Conservation (phyloP, 345 rosid species). For the Lenwebbia sp. region DNA sequence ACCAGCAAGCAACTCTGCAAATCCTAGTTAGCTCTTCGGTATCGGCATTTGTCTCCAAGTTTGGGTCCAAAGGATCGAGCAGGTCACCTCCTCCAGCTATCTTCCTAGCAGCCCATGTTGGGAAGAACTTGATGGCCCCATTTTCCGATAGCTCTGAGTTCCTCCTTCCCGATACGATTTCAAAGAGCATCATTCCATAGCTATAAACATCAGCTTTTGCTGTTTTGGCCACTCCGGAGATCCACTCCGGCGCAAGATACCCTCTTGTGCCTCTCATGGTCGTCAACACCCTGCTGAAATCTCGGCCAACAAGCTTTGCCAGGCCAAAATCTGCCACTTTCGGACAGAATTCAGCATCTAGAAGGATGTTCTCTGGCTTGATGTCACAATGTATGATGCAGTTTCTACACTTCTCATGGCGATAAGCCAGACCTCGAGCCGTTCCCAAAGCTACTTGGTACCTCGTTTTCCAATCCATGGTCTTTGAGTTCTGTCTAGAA, state of each 20-base stretch:
- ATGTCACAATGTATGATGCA: conserved; percentile 82
- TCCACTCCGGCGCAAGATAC: conserved; percentile 89
- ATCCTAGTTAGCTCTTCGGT: conserved; percentile 44
- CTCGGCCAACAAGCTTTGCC: conserved; percentile 78
- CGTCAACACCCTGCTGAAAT: conserved; percentile 74
- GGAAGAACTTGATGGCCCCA: conserved; percentile 39
- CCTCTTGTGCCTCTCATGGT: conserved; percentile 91
- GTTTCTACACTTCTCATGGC: conserved; percentile 76
- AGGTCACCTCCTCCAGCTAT: conserved; percentile 32
- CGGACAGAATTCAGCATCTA: conserved; percentile 54
- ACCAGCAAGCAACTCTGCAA: conserved; percentile 75
- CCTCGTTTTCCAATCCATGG: conserved; percentile 50
- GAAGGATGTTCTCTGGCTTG: conserved; percentile 74
- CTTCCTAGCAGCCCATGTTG: conserved; percentile 37
- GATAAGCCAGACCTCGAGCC: conserved; percentile 64
- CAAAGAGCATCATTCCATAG: conserved; percentile 84
- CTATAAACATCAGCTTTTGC: conserved; percentile 84
- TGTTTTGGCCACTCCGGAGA: conserved; percentile 71
- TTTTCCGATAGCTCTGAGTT: conserved; percentile 47
- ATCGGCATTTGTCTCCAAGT: conserved; percentile 24
- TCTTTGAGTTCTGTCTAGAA: conserved; percentile 11
- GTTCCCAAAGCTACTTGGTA: conserved; percentile 57
- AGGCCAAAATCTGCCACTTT: conserved; percentile 84
- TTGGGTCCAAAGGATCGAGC: conserved; percentile 33
- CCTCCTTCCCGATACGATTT: conserved; percentile 59